Percentiles rank a stretch among this genome's conserved stretches.
Evolutionary conservation across 352 stramenopile genomes (phyloP).

Genomic region (Phytophthora lateralis): DNA sequence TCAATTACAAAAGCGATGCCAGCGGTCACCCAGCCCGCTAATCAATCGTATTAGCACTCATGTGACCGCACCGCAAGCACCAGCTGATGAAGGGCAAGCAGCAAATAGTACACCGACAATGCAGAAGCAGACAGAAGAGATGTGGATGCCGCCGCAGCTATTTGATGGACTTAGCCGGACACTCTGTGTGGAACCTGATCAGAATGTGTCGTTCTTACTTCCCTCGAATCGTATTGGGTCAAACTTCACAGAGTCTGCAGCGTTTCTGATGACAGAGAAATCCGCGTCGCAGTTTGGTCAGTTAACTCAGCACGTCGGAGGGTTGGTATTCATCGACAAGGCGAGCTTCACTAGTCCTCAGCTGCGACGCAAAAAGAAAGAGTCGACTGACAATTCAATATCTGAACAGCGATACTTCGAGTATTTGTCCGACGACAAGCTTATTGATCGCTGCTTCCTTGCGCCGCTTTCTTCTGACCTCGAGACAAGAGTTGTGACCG

Average conservation of each 20-base stretch:
- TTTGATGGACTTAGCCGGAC: slow-evolving; percentile 74
- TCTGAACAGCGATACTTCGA: slow-evolving; percentile 67
- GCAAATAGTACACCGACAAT: not conserved
- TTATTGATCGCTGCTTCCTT: slow-evolving; percentile 52
- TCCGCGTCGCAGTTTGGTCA: slow-evolving; percentile 25
- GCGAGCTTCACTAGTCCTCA: not conserved
- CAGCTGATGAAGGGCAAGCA: not conserved
- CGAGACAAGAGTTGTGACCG: slow-evolving; percentile 47
- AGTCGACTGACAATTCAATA: not conserved
- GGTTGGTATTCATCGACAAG: slow-evolving; percentile 25
- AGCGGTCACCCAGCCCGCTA: slow-evolving; percentile 13
- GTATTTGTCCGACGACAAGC: slow-evolving; percentile 43
- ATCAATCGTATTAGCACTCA: slow-evolving; percentile 2
- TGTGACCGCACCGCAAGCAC: not conserved
- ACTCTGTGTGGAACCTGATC: slow-evolving; percentile 72
- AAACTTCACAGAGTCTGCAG: slow-evolving; percentile 63
- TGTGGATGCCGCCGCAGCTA: slow-evolving; percentile 27
- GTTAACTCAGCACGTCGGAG: slow-evolving; percentile 1
- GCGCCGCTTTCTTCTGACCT: slow-evolving; percentile 41
- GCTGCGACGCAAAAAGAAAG: not conserved
- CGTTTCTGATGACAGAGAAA: slow-evolving; percentile 52
- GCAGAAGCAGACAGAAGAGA: slow-evolving; percentile 5
- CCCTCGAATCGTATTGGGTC: slow-evolving; percentile 79
- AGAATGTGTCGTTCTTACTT: slow-evolving; percentile 54
- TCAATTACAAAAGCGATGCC: slow-evolving; percentile 23